These are phyloP conservation scores for Tetrapisispora pingtungensis DNA, from an alignment of 805 yeast genomes.

Conservation along the genomic window DNA sequence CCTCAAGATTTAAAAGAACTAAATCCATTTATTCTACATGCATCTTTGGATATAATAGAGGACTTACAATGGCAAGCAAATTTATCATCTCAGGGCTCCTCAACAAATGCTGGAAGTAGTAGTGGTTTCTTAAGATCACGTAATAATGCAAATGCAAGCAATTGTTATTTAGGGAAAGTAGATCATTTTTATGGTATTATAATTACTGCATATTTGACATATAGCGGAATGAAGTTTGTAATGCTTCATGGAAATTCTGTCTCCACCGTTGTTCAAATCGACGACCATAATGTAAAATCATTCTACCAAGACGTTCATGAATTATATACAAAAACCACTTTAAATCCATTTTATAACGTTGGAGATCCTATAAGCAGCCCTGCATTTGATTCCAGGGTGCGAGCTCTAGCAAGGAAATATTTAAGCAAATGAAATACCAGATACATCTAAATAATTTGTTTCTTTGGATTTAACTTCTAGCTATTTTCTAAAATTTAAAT, in stretches of 20 bases:
- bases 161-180: constrained; percentile 55
- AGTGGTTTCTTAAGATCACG: constrained; percentile 22
- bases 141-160: constrained; percentile 16
- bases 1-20: constrained; percentile 57
- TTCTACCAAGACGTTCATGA: constrained; percentile 83
- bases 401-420: constrained; percentile 65
- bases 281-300: constrained; percentile 69
- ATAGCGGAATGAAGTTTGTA: constrained; percentile 75
- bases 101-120: background rate
- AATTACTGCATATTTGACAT: constrained; percentile 80
- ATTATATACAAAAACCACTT: constrained; percentile 69
- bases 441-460: too few species aligned
- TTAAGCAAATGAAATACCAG: constrained; percentile 31
- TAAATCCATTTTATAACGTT: constrained; percentile 77
- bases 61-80: constrained; percentile 72
- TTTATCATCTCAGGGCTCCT: constrained; percentile 1
- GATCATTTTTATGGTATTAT: constrained; percentile 78
- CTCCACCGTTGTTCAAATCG: constrained; percentile 22
- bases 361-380: constrained; percentile 67
- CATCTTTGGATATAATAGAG: constrained; percentile 85
- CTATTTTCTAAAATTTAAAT: too few species aligned
- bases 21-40: constrained; percentile 79
- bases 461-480: too few species aligned
- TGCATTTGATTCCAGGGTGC: constrained; percentile 66
- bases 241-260: constrained; percentile 49